Evolutionary conservation across 1,284 basidiomycete species (phyloP).

Genomic region (Marasmius fiardii): DNA sequence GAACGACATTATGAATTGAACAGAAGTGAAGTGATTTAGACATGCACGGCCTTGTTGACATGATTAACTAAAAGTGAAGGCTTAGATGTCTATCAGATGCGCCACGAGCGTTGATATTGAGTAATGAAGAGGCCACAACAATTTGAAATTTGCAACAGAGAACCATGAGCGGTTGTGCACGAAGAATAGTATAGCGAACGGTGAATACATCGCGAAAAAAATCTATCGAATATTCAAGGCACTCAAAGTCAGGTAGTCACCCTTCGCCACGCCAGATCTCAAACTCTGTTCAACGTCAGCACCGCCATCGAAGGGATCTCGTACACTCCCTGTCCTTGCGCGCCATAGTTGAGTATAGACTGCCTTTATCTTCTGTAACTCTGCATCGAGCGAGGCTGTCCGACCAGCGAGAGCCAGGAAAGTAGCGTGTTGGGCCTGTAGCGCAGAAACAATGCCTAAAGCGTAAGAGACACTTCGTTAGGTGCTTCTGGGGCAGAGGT

Average conservation of each 20-base stretch:
- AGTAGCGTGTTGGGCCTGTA: conserved; percentile 71
- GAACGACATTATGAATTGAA: background rate
- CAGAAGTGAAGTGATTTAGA: background rate
- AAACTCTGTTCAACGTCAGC: conserved; percentile 6
- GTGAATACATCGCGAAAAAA: too few relatives aligned
- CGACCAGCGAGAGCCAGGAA: conserved; percentile 72
- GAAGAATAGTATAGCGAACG: too few relatives aligned
- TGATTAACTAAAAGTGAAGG: background rate
- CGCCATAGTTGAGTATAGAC: conserved; percentile 61
- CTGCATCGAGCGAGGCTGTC: conserved; percentile 64
- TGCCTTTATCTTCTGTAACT: conserved; percentile 68
- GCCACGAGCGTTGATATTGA: too few relatives aligned
- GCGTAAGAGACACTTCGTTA: background rate
- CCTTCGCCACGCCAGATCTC: background rate
- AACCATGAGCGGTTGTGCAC: too few relatives aligned
- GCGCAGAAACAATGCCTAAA: conserved; percentile 63
- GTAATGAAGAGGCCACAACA: background rate
- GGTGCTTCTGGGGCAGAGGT: conserved; percentile 7
- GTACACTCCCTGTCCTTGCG: conserved; percentile 52
- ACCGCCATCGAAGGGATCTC: conserved; percentile 51
- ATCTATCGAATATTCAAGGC: conserved; percentile 11
- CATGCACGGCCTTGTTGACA: background rate
- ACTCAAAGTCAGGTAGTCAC: conserved; percentile 7
- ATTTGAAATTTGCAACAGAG: too few relatives aligned
- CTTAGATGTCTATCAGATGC: background rate